A percentile compares a stretch with the other conserved stretches of the same genome.
Evolutionary conservation across 2,329 filamentous ascomycete genomes (phyloP).

Genomic region (Aspergillus transmontanensis): DNA sequence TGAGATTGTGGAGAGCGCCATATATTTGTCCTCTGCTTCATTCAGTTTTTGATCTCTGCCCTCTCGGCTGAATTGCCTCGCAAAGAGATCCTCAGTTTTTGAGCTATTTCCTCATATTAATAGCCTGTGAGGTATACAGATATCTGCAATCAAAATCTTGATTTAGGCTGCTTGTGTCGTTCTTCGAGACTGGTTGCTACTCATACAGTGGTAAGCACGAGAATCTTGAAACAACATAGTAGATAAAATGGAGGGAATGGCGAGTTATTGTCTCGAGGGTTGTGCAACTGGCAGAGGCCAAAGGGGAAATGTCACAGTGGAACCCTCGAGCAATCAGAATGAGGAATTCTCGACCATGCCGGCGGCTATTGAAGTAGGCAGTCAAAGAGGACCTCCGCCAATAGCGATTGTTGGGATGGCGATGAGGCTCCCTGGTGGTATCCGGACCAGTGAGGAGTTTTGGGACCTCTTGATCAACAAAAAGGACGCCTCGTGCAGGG

Average conservation of each 20-base stretch:
- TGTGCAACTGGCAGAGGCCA: not conserved
- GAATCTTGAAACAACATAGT: not conserved
- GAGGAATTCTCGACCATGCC: not conserved
- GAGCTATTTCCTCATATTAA: no score
- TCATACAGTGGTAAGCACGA: no score
- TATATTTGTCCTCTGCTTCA: no score
- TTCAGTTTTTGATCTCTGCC: no score
- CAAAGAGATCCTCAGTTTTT: no score
- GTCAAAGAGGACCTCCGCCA: not conserved
- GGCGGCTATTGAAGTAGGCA: not conserved
- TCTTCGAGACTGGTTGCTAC: no score
- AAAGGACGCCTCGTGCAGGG: slow-evolving; percentile 18
- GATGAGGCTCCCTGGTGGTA: slow-evolving; percentile 25
- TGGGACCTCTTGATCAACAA: slow-evolving; percentile 27
- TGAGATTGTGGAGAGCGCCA: no score
- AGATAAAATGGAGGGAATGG: not conserved
- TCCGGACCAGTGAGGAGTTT: slow-evolving; percentile 19
- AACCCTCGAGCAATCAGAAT: not conserved
- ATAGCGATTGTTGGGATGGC: slow-evolving; percentile 25
- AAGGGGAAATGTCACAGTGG: not conserved
- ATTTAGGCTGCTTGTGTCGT: no score
- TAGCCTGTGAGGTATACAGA: no score
- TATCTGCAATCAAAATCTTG: no score
- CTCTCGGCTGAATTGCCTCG: no score
- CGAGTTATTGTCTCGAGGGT: not conserved